phyloP scores from a whole-genome alignment of 352 stramenopile species.

The Globisporangium heterothallicum region DNA sequence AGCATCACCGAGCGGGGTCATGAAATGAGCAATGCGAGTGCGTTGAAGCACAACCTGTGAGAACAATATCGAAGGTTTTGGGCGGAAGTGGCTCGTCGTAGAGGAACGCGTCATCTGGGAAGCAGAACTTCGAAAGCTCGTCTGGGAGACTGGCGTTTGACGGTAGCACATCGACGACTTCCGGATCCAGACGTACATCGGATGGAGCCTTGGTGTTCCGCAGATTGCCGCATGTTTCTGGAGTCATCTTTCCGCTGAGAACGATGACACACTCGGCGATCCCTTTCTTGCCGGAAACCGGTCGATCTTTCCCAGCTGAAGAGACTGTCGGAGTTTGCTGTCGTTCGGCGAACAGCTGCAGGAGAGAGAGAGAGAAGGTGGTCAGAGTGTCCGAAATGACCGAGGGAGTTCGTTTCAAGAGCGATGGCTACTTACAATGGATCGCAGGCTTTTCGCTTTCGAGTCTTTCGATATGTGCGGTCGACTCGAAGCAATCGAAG shows the following conservation, averaged over 20 bases:
- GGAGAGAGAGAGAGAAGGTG: neutral
- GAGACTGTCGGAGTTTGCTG: neutral
- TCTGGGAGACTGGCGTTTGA: slow-evolving; percentile 40
- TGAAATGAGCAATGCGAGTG: neutral
- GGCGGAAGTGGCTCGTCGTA: slow-evolving; percentile 29
- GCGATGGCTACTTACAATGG: slow-evolving; percentile 9
- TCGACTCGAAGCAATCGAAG: slow-evolving; percentile 28
- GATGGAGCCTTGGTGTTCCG: slow-evolving; percentile 27
- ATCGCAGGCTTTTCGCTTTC: slow-evolving; percentile 13
- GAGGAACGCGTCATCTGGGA: slow-evolving; percentile 54
- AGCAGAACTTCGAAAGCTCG: slow-evolving; percentile 71
- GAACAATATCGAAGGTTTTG: slow-evolving; percentile 59
- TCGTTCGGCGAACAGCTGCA: slow-evolving; percentile 11
- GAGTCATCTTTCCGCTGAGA: slow-evolving; percentile 39
- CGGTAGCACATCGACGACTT: slow-evolving; percentile 48
- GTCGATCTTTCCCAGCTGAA: neutral
- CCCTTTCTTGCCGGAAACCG: slow-evolving; percentile 10
- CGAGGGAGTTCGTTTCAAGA: too few relatives aligned
- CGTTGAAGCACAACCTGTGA: slow-evolving; percentile 32
- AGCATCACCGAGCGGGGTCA: too few relatives aligned
- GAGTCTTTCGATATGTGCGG: slow-evolving; percentile 9
- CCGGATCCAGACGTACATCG: slow-evolving; percentile 44
- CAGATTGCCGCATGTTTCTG: slow-evolving; percentile 24
- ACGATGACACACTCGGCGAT: slow-evolving; percentile 60
- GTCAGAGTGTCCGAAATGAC: too few relatives aligned